Base-by-base conservation (phyloP, 1,284 basidiomycete species). In the Malassezia sp. region DNA sequence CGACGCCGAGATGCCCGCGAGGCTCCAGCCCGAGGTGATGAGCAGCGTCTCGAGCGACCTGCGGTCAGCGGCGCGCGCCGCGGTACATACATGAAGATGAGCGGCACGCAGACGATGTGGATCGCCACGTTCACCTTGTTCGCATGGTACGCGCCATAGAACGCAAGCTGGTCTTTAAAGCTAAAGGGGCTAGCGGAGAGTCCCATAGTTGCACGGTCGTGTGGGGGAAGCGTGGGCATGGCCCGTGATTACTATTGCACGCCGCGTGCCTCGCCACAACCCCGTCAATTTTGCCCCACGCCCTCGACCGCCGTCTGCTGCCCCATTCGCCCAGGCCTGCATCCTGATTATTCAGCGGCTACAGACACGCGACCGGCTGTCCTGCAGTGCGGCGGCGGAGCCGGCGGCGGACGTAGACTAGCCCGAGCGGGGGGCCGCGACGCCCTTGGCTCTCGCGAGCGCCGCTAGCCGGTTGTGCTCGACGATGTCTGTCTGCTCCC, bases 391-490 rank as follows among this genome's bases (percentile, higher is more conserved):
- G 12, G 4, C 33, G 5, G 14, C 7, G 33, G 11, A 20, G 15
- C 33, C 17, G 15, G 33, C 9, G 7, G 4, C 10, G 12, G 7
- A 20, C 33, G 10, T 10, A n/a, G n/a, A 33, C 17, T 33, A 17
- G 9, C 17, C 7, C 7, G 31, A 9, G 10, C 31, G 9, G 15
- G 7, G 31, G 33, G 46, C 44, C 12, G 21, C 35, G 14, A 42
- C 22, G 22, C 40, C 46, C n/a, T 38, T 41, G 11, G 30, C 27
- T 44, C 66, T 60, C 20, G 67, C 67, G n/a, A 68, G 48, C 22
- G 62, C 62, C 8, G 67, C 59, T 2, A 70, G 53, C 1, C 67
- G 61, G 48, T 70, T 68, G 54, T 70, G 67, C 53, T 70, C 67
- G 34, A 59, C 22, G 35, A 70, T 70, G 49, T 70, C 67, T 47